Evolutionary conservation across 2,329 filamentous ascomycete species (phyloP), one percentile per base, ranked within the genome.

Genomic region (Knoxdaviesia capensis): DNA sequence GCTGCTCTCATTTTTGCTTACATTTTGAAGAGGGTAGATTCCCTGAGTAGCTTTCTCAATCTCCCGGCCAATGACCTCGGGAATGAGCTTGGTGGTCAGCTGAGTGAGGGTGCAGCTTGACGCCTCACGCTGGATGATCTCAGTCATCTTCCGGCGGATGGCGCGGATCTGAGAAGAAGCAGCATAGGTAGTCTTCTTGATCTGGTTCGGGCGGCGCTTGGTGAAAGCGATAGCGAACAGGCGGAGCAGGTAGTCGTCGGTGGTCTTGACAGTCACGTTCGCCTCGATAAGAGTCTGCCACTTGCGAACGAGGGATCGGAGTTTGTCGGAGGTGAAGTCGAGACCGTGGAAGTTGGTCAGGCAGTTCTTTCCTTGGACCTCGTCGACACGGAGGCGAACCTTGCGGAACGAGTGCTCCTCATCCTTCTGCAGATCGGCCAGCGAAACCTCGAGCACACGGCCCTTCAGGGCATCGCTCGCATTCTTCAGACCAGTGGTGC

Each of bases 141-240:
- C 90, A 51, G 77, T 82, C 90, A 98, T 98, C 85, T 98, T 96
- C 77, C 87, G 90, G 68, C 90, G 83, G 66, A 98, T 98, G 55
- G 82, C 80, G 54, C 88, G 82, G 66, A 96, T 96, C 71, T 98
- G 90, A 51, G 90, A 96, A 51, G 85, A 86, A 52, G 80, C 80
- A 55, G 90, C 90, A 63, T 98, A 98, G 63, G 90, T 98, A 59
- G 90, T 98, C 83, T 96, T 98, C 83, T 94, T 94, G 75, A 98
- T 88, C 77, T 98, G 90, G 76, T 96, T 98, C 57, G 85, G 86
- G 61, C 90, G 81, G 67, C 86, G 77, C 82, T 96, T 96, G 68
- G 90, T 98, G 77, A 98, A 98, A 56, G 84, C 90, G 56, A 98
- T 98, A 64, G 85, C 85, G 73, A 98, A 98, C 56, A 98, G 80